Evolutionary conservation across 441 rosid genomes (phyloP), one percentile per base, ranked within the genome.

Genomic region (Populus hybrid): DNA sequence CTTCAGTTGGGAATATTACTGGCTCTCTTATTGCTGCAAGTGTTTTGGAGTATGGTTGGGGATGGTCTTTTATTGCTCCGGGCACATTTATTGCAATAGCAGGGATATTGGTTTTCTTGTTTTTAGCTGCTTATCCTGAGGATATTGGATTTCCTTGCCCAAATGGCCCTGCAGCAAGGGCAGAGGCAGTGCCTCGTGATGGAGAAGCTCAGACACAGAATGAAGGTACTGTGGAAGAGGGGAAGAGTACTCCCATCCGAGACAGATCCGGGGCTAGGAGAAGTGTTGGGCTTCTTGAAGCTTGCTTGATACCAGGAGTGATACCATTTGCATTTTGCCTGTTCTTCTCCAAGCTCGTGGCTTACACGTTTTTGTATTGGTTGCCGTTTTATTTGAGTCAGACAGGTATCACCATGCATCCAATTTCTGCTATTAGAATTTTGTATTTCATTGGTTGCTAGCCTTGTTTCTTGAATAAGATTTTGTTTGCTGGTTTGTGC

Each of bases 21-120:
- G 97, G 99, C 10, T 95, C 98, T n/a, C 90, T 93, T 81, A 91
- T 93, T 50, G 97, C 97, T 23, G 98, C 99, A 20, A 80, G 87
- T 82, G 99, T 94, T 73, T 90, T 95, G 86, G 89, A 92, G 10
- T 85, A 87, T 77, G 99, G 98, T 40, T 94, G 99, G 99, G 98
- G 98, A 9, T 93, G 97, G 98, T 92, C 93, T 16, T 93, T 95
- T 81, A 90, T 95, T 30, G 84, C 86, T 67, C 97, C 97, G 2
- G 99, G 98, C 11, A 89, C 85, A 6, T 82, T 90, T n/a, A 93
- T 95, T 82, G 79, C 83, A 72, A 61, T 88, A n/a, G 91, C 92
- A 57, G 98, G 99, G 42, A 70, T 92, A 70, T 72, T 93, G 65
- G 98, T 92, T 75, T 95, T 85, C 83, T 83, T 92, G 74, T 90